A percentile compares a stretch with the other conserved stretches of the same genome.
Conservation (phyloP, 1,139 yeast species). For the Geotrichum klebahnii region DNA sequence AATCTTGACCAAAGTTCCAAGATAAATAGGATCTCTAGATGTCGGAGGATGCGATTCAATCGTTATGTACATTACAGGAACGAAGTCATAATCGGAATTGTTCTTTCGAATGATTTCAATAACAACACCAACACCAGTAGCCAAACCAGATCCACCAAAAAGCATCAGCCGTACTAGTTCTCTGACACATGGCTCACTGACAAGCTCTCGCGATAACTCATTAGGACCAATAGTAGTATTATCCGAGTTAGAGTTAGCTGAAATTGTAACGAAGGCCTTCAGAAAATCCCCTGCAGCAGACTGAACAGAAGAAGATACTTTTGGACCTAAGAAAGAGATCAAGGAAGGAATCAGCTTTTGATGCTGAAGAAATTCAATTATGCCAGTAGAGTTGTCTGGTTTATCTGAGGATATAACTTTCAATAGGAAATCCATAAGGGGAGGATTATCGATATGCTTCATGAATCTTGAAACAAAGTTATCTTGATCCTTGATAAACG, state of each 20-base stretch:
- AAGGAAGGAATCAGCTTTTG: constrained; percentile 60
- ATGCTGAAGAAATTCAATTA: constrained; percentile 63
- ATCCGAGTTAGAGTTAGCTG: constrained; percentile 82
- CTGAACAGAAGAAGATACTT: constrained; percentile 62
- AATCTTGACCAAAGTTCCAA: constrained; percentile 78
- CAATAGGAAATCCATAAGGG: constrained; percentile 75
- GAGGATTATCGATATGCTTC: constrained; percentile 78
- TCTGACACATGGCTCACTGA: constrained; percentile 63
- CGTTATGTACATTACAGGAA: constrained; percentile 82
- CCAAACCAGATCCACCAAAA: constrained; percentile 83
- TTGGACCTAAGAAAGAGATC: constrained; percentile 56
- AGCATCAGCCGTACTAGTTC: constrained; percentile 78
- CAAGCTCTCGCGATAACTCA: constrained; percentile 86
- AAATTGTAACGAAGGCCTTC: constrained; percentile 87
- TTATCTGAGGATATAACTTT: constrained; percentile 76
- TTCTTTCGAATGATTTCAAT: constrained; percentile 93
- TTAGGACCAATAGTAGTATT: constrained; percentile 94
- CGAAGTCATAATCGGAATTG: constrained; percentile 89
- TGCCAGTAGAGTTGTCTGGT: constrained; percentile 73
- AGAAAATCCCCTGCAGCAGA: constrained; percentile 93
- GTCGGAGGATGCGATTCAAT: constrained; percentile 91
- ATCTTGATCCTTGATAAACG: constrained; percentile 63
- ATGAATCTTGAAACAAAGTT: constrained; percentile 63
- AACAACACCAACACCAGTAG: constrained; percentile 93
- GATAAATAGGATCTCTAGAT: constrained; percentile 88